Evolutionary conservation across 257 asterid species (phyloP).

Genomic region (Solanum chaucha): DNA sequence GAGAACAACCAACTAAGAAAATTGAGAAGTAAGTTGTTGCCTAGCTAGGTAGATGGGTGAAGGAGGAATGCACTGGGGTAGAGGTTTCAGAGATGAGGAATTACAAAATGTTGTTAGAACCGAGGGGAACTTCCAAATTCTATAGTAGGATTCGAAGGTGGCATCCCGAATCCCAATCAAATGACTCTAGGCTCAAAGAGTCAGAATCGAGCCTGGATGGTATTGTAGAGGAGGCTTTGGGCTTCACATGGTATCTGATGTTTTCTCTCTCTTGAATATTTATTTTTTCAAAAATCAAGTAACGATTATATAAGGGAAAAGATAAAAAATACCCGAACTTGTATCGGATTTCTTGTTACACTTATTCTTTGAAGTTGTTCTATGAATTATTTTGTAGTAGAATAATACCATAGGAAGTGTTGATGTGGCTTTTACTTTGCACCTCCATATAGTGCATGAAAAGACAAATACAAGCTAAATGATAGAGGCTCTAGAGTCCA

Average conservation of each 20-base stretch:
- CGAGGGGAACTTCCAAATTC: not conserved
- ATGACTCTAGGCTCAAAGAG: not conserved
- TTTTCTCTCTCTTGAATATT: not conserved
- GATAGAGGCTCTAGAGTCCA: too few species aligned
- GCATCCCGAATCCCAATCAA: not conserved
- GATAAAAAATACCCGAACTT: too few species aligned
- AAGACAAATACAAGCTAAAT: too few species aligned
- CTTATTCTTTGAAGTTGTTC: too few species aligned
- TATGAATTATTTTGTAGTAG: too few species aligned
- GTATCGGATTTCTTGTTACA: too few species aligned
- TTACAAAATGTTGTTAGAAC: not conserved
- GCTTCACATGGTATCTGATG: not conserved
- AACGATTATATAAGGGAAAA: too few species aligned
- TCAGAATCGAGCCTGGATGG: not conserved
- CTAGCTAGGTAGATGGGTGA: not conserved
- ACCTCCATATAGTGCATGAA: too few species aligned
- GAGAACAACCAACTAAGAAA: not conserved
- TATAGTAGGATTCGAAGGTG: not conserved
- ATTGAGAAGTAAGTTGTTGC: not conserved
- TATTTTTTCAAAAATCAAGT: too few species aligned
- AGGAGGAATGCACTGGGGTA: not conserved
- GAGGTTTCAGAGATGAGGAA: not conserved
- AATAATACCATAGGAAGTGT: too few species aligned
- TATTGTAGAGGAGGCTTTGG: too few species aligned
- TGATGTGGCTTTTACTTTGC: too few species aligned